phyloP scores from a whole-genome alignment of 345 rosid species.

The Alliaria petiolata region DNA sequence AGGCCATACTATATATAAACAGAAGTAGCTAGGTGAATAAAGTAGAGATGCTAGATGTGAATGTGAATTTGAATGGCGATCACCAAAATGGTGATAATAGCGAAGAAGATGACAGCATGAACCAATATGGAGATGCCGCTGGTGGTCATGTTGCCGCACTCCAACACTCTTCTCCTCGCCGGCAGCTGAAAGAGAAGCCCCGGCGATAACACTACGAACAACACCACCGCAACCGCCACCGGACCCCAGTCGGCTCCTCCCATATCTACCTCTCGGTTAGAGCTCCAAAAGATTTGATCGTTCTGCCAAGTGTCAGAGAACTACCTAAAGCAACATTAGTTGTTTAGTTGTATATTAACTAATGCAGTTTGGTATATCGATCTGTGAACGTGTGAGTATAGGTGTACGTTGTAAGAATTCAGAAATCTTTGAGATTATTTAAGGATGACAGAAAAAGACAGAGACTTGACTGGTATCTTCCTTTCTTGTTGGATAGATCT shows the following conservation, averaged over 20 bases:
- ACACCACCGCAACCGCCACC: conserved; percentile 33
- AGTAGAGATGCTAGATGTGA: conserved; percentile 21
- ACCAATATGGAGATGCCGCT: conserved; percentile 32
- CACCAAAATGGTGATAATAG: conserved; percentile 30
- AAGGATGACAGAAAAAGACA: background rate
- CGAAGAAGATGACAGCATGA: conserved; percentile 34
- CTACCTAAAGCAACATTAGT: background rate
- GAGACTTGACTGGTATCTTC: conserved; percentile 18
- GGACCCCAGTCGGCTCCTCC: conserved; percentile 37
- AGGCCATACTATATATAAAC: no score
- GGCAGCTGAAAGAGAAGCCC: conserved; percentile 36
- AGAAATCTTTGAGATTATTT: conserved; percentile 1
- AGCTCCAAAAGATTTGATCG: conserved; percentile 2
- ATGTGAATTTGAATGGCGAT: conserved; percentile 33
- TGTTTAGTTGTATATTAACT: background rate
- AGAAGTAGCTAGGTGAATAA: background rate
- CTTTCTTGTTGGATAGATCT: conserved; percentile 16
- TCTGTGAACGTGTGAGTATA: background rate
- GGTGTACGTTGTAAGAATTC: background rate
- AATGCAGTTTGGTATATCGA: background rate
- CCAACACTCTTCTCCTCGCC: conserved; percentile 34
- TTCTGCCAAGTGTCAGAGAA: background rate
- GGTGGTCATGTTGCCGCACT: conserved; percentile 39
- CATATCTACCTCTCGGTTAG: conserved; percentile 8
- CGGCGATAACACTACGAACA: conserved; percentile 35